Percentiles rank a stretch among this genome's conserved stretches.
These are phyloP conservation scores for Glycine soja DNA, from an alignment of 306 rosid species.

Conservation along the genomic window DNA sequence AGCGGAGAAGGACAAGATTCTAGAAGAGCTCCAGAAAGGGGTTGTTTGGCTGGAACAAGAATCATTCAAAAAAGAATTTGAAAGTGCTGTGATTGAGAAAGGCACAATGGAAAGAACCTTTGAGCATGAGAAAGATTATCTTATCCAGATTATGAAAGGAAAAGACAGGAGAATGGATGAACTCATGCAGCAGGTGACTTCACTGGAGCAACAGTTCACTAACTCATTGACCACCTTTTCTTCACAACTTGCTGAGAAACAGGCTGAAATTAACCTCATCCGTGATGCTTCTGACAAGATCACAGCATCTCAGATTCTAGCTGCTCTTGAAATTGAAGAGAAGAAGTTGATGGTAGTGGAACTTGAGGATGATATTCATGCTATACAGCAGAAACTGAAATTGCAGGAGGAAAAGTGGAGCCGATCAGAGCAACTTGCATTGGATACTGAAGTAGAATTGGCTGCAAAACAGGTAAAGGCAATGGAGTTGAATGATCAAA, in stretches of 20 bases:
- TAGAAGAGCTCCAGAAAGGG: constrained; percentile 67
- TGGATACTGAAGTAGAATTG: constrained; percentile 58
- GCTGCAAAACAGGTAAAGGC: constrained; percentile 50
- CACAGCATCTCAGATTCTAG: constrained; percentile 60
- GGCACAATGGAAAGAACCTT: constrained; percentile 51
- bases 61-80: constrained; percentile 66
- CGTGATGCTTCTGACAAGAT: constrained; percentile 64
- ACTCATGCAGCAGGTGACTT: constrained; percentile 53
- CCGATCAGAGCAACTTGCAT: constrained; percentile 56
- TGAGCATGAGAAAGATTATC: constrained; percentile 53
- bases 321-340: constrained; percentile 66
- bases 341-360: constrained; percentile 65
- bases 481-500: constrained; percentile 52
- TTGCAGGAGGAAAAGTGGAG: constrained; percentile 54
- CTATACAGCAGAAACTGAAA: constrained; percentile 59
- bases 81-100: constrained; percentile 58
- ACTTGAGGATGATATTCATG: constrained; percentile 63
- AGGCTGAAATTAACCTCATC: constrained; percentile 59
- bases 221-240: constrained; percentile 57
- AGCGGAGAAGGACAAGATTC: constrained; percentile 57
- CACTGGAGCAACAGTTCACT: constrained; percentile 60
- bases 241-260: constrained; percentile 64
- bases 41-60: constrained; percentile 67
- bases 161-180: constrained; percentile 48
- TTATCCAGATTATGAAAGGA: not conserved